Conservation (phyloP, 345 rosid genomes). For the Salix exigua region DNA sequence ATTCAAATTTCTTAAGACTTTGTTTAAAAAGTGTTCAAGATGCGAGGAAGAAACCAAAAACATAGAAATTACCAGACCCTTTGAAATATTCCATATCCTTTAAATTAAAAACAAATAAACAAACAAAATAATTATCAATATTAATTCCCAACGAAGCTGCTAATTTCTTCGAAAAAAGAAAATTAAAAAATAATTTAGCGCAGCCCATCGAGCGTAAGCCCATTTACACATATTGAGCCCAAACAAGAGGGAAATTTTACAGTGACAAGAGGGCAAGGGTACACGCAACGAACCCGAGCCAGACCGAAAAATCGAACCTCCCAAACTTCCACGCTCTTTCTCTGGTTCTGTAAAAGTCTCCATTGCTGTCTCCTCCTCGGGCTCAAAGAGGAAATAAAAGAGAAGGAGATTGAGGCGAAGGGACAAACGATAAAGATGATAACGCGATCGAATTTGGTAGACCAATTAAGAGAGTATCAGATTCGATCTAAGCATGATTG, state of each 20-base stretch:
- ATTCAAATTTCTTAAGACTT: too few species aligned
- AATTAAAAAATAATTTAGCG: background rate
- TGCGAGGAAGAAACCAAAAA: too few species aligned
- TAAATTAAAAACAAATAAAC: too few species aligned
- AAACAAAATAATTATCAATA: too few species aligned
- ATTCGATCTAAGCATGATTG: constrained; percentile 93
- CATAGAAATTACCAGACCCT: too few species aligned
- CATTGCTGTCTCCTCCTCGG: constrained; percentile 5
- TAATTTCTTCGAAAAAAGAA: too few species aligned
- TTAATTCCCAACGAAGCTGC: background rate
- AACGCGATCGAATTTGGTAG: constrained; percentile 90
- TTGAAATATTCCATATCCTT: too few species aligned
- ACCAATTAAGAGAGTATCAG: constrained; percentile 92
- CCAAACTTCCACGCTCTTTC: constrained; percentile 8
- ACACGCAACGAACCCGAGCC: constrained; percentile 28
- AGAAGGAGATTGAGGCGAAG: constrained; percentile 1
- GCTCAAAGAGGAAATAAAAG: background rate
- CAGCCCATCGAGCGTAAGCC: background rate
- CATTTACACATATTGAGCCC: background rate
- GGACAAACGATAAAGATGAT: constrained; percentile 50
- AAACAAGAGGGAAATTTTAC: background rate
- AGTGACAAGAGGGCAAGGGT: constrained; percentile 9
- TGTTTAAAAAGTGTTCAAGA: too few species aligned
- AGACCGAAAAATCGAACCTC: constrained; percentile 20
- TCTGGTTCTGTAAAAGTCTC: constrained; percentile 16